Conservation (phyloP, 2,329 filamentous ascomycete genomes). For the Helicocarpus griseus region DNA sequence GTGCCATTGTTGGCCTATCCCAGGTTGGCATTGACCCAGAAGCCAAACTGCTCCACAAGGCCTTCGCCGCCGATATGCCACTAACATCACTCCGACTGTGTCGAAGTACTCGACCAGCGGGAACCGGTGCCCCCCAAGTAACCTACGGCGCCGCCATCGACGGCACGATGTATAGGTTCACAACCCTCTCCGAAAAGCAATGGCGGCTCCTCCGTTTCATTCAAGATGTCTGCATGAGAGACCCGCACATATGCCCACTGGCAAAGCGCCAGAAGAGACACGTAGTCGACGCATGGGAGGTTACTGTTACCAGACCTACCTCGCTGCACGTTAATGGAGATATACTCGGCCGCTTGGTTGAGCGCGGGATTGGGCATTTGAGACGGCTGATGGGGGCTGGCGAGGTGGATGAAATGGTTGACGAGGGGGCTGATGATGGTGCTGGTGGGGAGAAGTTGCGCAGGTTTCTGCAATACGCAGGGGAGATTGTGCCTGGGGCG, state of each 20-base stretch:
- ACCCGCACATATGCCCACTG: constrained; percentile 43
- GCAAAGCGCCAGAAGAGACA: constrained; percentile 22
- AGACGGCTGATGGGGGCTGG: constrained; percentile 19
- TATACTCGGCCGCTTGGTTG: constrained; percentile 47
- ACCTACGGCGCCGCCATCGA: constrained; percentile 59
- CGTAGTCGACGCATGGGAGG: constrained; percentile 27
- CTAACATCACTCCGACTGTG: constrained; percentile 25
- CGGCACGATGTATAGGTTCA: constrained; percentile 61
- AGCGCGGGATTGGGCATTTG: constrained; percentile 28
- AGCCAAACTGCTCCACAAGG: constrained; percentile 23
- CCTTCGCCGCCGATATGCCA: constrained; percentile 24
- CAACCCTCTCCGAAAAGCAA: constrained; percentile 50
- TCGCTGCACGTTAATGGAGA: constrained; percentile 61
- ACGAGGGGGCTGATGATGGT: constrained; percentile 1
- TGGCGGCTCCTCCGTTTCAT: constrained; percentile 64
- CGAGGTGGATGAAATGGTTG: background rate
- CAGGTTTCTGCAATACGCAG: constrained; percentile 42
- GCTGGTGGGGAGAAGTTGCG: constrained; percentile 21
- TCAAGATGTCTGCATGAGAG: constrained; percentile 54
- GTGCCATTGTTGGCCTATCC: constrained; percentile 37
- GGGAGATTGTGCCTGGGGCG: constrained; percentile 35
- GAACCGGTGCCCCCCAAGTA: constrained; percentile 30
- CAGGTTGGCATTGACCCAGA: constrained; percentile 16
- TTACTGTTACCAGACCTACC: constrained; percentile 31
- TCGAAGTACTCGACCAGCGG: constrained; percentile 5